Conservation (phyloP, 257 asterid genomes). For the Solanum corneliomulleri region DNA sequence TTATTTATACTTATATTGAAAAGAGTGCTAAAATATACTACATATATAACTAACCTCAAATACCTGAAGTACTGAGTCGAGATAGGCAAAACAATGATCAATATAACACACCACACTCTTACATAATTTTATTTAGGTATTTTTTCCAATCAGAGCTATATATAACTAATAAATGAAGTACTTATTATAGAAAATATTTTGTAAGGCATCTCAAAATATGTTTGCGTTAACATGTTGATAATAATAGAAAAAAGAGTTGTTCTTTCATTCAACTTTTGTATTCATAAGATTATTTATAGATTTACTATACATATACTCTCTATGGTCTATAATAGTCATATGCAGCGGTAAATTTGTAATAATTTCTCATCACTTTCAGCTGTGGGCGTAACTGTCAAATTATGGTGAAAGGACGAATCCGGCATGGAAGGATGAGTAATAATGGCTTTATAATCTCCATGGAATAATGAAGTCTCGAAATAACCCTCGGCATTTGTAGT, state of each 20-base stretch:
- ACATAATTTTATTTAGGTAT: neutral
- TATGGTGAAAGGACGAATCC: neutral
- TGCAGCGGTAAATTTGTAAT: neutral
- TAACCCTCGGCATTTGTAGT: conserved; percentile 24
- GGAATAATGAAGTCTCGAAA: conserved; percentile 24
- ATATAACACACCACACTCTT: neutral
- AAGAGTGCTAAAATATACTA: neutral
- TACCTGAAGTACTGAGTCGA: neutral
- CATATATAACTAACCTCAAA: neutral
- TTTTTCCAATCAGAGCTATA: neutral
- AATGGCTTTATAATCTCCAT: conserved; percentile 35
- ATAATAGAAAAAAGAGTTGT: neutral
- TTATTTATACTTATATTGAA: neutral
- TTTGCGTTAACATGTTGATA: neutral
- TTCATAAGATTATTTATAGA: neutral
- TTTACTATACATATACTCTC: neutral
- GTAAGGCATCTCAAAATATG: neutral
- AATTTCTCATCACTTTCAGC: neutral
- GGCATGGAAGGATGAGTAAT: conserved; percentile 21
- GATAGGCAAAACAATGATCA: neutral
- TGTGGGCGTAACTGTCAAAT: conserved; percentile 3
- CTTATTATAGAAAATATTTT: neutral
- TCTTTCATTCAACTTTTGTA: neutral
- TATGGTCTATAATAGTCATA: neutral
- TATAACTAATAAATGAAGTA: neutral